phyloP scores from a whole-genome alignment of 1,284 basidiomycete species.

The Mycena citricolor region DNA sequence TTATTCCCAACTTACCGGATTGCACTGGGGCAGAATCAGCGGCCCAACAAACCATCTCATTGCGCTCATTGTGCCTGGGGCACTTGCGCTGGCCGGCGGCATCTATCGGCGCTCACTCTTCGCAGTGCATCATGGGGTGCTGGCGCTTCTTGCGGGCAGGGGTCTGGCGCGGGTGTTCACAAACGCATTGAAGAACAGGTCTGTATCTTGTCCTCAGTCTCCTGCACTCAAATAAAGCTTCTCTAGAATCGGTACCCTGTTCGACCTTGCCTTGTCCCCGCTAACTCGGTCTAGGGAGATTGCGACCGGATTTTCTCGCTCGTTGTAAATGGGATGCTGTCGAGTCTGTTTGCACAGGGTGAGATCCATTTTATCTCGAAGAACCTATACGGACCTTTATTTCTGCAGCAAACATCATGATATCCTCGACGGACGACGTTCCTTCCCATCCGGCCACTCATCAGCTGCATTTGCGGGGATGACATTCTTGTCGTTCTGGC shows the following conservation, averaged over 20 bases:
- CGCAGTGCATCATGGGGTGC: constrained; percentile 55
- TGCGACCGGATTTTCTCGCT: constrained; percentile 69
- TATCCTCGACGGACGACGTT: constrained; percentile 54
- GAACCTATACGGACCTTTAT: background rate
- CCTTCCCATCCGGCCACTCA: constrained; percentile 70
- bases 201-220: constrained; percentile 17
- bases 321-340: constrained; percentile 61
- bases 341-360: constrained; percentile 57
- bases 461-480: constrained; percentile 48
- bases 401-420: constrained; percentile 36
- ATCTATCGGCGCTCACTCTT: constrained; percentile 43
- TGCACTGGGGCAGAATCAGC: constrained; percentile 39
- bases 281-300: constrained; percentile 44
- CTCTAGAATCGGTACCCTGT: constrained; percentile 14
- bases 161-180: constrained; percentile 51
- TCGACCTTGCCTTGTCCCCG: background rate
- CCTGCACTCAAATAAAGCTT: background rate
- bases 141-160: constrained; percentile 51
- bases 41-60: constrained; percentile 46
- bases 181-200: constrained; percentile 61
- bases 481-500: constrained; percentile 60
- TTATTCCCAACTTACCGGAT: background rate
- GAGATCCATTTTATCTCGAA: constrained; percentile 5
- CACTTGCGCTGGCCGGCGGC: constrained; percentile 38
- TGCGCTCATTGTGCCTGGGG: constrained; percentile 46